Evolutionary conservation across 2,329 filamentous ascomycete genomes (phyloP).

Genomic region (Colletotrichum filicis): DNA sequence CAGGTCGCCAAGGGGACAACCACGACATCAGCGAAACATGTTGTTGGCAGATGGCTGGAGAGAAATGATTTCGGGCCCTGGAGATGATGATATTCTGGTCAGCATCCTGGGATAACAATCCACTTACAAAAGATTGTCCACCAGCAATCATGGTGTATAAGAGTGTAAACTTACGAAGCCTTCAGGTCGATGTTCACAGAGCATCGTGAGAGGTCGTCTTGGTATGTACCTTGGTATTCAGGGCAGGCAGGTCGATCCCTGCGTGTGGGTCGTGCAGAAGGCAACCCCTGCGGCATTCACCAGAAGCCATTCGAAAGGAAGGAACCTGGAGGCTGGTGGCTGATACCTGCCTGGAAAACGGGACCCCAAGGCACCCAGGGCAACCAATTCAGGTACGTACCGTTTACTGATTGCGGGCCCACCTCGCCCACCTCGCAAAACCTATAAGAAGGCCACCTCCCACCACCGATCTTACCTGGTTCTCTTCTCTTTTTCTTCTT

Average conservation of each 20-base stretch:
- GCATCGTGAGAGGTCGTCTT: not conserved
- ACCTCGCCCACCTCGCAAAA: not conserved
- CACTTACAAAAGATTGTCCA: not conserved
- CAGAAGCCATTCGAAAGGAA: not conserved
- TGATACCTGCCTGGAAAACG: no score
- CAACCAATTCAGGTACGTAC: constrained; percentile 16
- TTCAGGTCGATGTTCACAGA: not conserved
- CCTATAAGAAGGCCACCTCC: constrained; percentile 32
- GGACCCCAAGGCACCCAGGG: not conserved
- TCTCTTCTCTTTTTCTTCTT: constrained; percentile 54
- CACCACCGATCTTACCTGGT: not conserved
- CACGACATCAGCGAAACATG: not conserved
- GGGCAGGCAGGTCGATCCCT: not conserved
- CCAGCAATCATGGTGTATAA: not conserved
- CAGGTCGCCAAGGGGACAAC: not conserved
- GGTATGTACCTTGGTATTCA: not conserved
- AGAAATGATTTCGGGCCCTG: not conserved
- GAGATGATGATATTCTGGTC: not conserved
- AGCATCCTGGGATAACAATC: not conserved
- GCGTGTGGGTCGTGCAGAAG: not conserved
- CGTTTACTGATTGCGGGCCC: constrained; percentile 20
- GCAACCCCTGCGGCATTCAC: not conserved
- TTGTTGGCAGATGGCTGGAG: not conserved
- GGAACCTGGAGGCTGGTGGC: not conserved
- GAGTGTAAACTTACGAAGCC: not conserved